These are phyloP conservation scores for Penicillium concentricum DNA, from an alignment of 2,329 filamentous ascomycete genomes.

Conservation along the genomic window DNA sequence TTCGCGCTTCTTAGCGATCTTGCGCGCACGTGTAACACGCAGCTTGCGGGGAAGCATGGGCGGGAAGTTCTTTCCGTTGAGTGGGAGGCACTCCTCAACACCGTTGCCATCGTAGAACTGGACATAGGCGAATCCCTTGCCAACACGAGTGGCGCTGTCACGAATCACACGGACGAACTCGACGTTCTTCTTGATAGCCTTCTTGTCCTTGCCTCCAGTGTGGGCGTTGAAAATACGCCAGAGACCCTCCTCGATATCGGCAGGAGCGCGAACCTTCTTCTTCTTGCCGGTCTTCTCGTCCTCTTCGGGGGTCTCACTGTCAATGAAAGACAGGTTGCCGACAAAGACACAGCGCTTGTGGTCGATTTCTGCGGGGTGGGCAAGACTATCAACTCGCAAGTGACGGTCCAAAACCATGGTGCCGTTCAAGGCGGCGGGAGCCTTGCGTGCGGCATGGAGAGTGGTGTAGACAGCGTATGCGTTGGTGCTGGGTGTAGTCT, in stretches of 20 bases:
- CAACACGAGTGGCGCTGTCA: conserved; percentile 84
- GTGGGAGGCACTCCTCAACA: conserved; percentile 85
- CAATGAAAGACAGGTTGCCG: conserved; percentile 93
- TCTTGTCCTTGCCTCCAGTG: conserved; percentile 31
- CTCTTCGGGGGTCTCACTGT: conserved; percentile 74
- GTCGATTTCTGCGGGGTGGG: conserved; percentile 79
- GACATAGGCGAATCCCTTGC: conserved; percentile 96
- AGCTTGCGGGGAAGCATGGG: conserved; percentile 88
- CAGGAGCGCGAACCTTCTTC: conserved; percentile 72
- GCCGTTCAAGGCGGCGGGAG: conserved; percentile 76
- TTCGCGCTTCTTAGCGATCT: conserved; percentile 51
- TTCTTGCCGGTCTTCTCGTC: conserved; percentile 59
- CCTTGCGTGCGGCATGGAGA: conserved; percentile 69
- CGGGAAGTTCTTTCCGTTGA: conserved; percentile 88
- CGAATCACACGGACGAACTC: conserved; percentile 92
- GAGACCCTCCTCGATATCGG: conserved; percentile 84
- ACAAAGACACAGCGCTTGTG: conserved; percentile 92
- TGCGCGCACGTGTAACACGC: conserved; percentile 83
- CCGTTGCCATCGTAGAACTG: conserved; percentile 88
- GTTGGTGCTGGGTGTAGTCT: conserved; percentile 89
- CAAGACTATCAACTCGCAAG: conserved; percentile 84
- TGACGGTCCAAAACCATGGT: conserved; percentile 81
- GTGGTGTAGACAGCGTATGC: conserved; percentile 90
- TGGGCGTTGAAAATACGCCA: conserved; percentile 44
- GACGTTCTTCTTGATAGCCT: conserved; percentile 67